Base-by-base conservation (phyloP, 371 early-diverging fungal species). In the Astathelohania contejeani region DNA sequence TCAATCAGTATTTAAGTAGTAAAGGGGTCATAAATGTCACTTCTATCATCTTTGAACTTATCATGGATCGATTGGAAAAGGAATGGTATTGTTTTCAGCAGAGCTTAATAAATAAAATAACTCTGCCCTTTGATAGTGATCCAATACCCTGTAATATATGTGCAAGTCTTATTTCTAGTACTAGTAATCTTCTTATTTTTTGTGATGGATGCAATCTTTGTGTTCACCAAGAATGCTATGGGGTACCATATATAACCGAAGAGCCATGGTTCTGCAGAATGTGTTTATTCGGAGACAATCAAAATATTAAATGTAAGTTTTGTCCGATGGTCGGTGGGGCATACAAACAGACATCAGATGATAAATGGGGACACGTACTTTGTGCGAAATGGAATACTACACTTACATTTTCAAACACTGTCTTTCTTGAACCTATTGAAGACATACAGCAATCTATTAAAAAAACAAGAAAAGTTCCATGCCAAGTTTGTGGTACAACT, bases 141-240 rank as follows among this genome's bases (percentile, higher is more conserved):
- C 1, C 60, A 24, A 10, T n/a, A 14, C 3, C 3, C 18, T 40
- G 40, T 40, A 40, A 40, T 40, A 16, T 40, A 14, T 40, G 40
- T 40, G 40, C n/a, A 40, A 10, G 3, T n/a, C 4, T 10, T 16
- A 19, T n/a, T 10, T 40, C 40, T 40, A 10, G 3, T n/a, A 19
- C 18, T n/a, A 19, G 63, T 12, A 47, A 67, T 53, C 26, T 46
- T 38, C 39, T 72, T 37, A 39, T 71, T 9, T 46, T 56, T 19
- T 75, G 75, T 50, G 66, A 70, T 46, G 71, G 75, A 23, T 75
- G 75, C 52, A 50, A 51, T 35, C 53, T 75, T 29, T 55, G 49
- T 38, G 70, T 72, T 25, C 75, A 75, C 56, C 54, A 67, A 47
- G 53, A 51, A 23, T 75, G 75, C 55, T 75, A 75, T 51, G 75